Percentiles rank a stretch among this genome's conserved stretches.
Conservation (phyloP, 2,329 filamentous ascomycete species). For the Xylaria sp. region DNA sequence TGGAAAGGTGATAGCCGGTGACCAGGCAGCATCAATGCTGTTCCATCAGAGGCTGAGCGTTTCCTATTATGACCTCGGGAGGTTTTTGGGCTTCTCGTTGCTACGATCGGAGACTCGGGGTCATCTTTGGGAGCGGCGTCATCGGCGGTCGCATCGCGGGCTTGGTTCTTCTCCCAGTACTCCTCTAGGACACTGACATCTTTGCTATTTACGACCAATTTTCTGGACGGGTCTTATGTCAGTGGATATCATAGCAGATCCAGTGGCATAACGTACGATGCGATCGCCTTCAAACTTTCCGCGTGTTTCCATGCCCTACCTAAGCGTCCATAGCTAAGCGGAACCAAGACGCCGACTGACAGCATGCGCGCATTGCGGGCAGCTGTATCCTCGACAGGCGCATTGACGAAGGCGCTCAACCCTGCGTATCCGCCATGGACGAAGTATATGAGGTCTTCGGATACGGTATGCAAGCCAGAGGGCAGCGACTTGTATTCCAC, state of each 20-base stretch:
- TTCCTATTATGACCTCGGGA: conserved; percentile 61
- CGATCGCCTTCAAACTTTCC: conserved; percentile 76
- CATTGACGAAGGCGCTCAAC: conserved; percentile 90
- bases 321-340: conserved; percentile 83
- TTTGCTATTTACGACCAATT: conserved; percentile 71
- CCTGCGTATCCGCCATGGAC: conserved; percentile 86
- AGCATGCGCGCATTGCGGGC: conserved; percentile 92
- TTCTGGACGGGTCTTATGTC: conserved; percentile 49
- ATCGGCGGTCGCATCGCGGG: conserved; percentile 53
- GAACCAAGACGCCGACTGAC: conserved; percentile 88
- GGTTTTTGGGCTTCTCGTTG: conserved; percentile 52
- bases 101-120: conserved; percentile 61
- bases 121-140: conserved; percentile 54
- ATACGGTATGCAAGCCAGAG: conserved; percentile 88
- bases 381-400: conserved; percentile 77
- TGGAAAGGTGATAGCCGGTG: conserved; percentile 81
- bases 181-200: conserved; percentile 73
- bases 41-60: conserved; percentile 70
- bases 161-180: conserved; percentile 78
- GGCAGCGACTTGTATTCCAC: conserved; percentile 98
- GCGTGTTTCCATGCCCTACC: conserved; percentile 92
- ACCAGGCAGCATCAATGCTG: conserved; percentile 65
- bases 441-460: conserved; percentile 93
- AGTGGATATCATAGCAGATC: conserved; percentile 8
- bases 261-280: conserved; percentile 62